Base-by-base conservation (phyloP, 305 asterid species). In the Stenogyne calaminthoides region DNA sequence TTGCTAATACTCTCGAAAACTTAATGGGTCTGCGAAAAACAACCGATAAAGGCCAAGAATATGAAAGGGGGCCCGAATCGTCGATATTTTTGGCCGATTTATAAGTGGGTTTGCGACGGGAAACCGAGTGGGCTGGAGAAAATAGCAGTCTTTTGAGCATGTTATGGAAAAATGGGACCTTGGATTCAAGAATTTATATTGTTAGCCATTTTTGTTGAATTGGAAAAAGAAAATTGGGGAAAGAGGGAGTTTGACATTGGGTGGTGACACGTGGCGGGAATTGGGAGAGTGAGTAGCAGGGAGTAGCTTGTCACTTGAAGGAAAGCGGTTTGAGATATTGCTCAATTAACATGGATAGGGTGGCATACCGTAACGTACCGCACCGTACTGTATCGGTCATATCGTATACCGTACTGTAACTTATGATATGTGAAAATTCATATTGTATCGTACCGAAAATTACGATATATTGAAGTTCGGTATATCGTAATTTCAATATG, bases 61-160 rank as follows among this genome's bases (percentile, higher is more conserved):
- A 73, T 14, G 76, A 68, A 12, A 67, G 46, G 6, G 76, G 25
- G 27, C 25, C 10, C 1, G 75, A 57, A 70, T 67, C 18, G 51
- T 56, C 3, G 69, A 75, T 55, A 44, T 25, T 56, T 15, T 2
- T 70, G 2, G 76, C 64, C 14, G 83, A 60, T 46, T 71, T 69
- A 47, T 15, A 54, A 58, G 77, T 14, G 71, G 78, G 65, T 25
- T 15, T 68, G 37, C 40, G 70, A 18, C 6, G 76, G 52, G 39
- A 51, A 11, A 62, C 62, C 76, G 64, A 62, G 82, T 59, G 79
- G n/a, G n/a, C n/a, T n/a, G 86, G 74, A 62, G 76, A 71, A 51
- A 73, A 37, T 64, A 82, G 79, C 69, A 81, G 81, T 34, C 77
- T 82, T 74, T 70, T 83, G 80, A 89, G 83, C 96, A 89, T 89